Percentiles rank a stretch among this genome's conserved stretches.
phyloP scores from a whole-genome alignment of 1,139 yeast genomes.

The Torulaspora globosa region DNA sequence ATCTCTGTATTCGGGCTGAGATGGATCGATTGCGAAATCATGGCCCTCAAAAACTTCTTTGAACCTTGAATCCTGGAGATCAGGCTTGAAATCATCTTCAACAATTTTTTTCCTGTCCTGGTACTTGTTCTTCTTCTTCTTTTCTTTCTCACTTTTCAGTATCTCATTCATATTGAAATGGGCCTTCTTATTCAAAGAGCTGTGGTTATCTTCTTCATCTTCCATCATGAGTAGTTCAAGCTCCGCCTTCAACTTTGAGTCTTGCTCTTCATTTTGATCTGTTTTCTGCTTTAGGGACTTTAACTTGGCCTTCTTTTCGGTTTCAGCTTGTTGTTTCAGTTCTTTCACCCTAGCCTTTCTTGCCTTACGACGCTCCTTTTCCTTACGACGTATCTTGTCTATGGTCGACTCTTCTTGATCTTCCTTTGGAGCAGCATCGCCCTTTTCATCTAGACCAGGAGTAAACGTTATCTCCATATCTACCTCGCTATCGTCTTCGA shows the following conservation, averaged over 20 bases:
- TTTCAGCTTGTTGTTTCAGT: constrained; percentile 45
- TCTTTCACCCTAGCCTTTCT: constrained; percentile 72
- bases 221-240: constrained; percentile 71
- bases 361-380: constrained; percentile 83
- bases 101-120: constrained; percentile 48
- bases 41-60: constrained; percentile 81
- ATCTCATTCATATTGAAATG: constrained; percentile 83
- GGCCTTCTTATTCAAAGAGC: constrained; percentile 39
- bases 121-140: constrained; percentile 49
- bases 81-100: constrained; percentile 63
- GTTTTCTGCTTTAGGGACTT: constrained; percentile 29
- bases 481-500: constrained; percentile 59
- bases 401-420: constrained; percentile 69
- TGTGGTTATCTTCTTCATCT: constrained; percentile 48
- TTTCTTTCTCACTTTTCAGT: constrained; percentile 63
- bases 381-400: constrained; percentile 79
- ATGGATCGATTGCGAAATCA: constrained; percentile 88
- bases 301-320: constrained; percentile 39
- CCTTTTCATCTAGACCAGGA: constrained; percentile 67
- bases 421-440: constrained; percentile 35
- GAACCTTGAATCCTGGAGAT: constrained; percentile 80
- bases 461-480: constrained; percentile 96
- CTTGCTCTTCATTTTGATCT: constrained; percentile 22
- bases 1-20: constrained; percentile 80
- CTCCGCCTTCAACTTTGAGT: constrained; percentile 56